These are phyloP conservation scores for Nicotiana sylvestris DNA, from an alignment of 257 asterid species.

Conservation along the genomic window DNA sequence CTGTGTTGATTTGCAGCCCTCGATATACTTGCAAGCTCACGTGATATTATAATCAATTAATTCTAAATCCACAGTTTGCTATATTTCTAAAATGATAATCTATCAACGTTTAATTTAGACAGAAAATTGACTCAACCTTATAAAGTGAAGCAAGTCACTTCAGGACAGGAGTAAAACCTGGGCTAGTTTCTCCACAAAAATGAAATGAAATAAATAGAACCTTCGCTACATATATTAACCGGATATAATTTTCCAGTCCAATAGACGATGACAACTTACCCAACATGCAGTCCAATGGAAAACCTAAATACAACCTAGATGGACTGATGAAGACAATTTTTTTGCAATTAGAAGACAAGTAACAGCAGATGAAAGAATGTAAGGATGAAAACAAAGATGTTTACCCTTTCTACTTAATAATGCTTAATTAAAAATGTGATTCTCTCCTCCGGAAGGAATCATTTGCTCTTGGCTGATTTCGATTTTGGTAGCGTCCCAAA, in stretches of 20 bases:
- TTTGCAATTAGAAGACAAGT: not conserved
- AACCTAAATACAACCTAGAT: not conserved
- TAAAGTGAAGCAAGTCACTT: not conserved
- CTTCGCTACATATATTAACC: not conserved
- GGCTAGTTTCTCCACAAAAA: not conserved
- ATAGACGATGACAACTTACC: not conserved
- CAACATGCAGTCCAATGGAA: not conserved
- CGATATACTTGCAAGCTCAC: not conserved
- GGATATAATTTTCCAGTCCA: not conserved
- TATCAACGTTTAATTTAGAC: too few relatives aligned
- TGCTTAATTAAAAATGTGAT: not conserved
- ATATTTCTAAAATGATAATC: too few relatives aligned
- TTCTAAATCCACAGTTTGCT: too few relatives aligned
- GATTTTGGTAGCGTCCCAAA: constrained; percentile 65
- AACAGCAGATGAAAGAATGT: not conserved
- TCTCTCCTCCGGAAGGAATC: not conserved
- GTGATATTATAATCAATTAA: too few relatives aligned
- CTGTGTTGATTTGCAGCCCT: too few relatives aligned
- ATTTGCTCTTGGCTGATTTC: constrained; percentile 33
- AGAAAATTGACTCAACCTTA: not conserved
- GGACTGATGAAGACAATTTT: not conserved
- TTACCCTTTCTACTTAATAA: not conserved
- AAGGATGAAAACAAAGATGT: not conserved
- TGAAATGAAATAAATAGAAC: not conserved
- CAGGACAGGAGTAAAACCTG: not conserved